Percentiles rank a stretch among this genome's conserved stretches.
phyloP scores from a whole-genome alignment of 352 stramenopile genomes.

The Globisporangium middletonii region DNA sequence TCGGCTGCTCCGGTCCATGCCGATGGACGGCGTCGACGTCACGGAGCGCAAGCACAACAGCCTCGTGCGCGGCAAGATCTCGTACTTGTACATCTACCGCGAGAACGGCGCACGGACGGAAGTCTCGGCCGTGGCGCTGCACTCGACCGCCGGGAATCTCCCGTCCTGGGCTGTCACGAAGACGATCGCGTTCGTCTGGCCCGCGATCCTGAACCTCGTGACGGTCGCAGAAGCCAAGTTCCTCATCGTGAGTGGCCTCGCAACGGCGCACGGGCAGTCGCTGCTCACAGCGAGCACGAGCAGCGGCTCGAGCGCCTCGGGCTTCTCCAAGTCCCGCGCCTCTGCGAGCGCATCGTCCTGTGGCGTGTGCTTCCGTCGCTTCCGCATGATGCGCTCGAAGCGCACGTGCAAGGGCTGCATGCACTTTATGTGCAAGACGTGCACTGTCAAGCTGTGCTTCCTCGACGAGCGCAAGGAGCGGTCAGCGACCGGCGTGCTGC shows the following conservation, averaged over 20 bases:
- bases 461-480: constrained; percentile 29
- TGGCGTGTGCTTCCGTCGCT: constrained; percentile 30
- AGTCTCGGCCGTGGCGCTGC: constrained; percentile 24
- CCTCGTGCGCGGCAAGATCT: constrained; percentile 34
- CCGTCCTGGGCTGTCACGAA: constrained; percentile 31
- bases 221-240: constrained; percentile 24
- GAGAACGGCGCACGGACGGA: constrained; percentile 27
- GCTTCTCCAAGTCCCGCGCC: background rate
- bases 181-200: constrained; percentile 31
- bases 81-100: constrained; percentile 30
- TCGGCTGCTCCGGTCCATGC: constrained; percentile 29
- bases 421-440: constrained; percentile 26
- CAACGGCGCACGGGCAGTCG: constrained; percentile 2
- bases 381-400: constrained; percentile 31
- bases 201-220: constrained; percentile 27
- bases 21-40: constrained; percentile 29
- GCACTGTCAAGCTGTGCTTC: constrained; percentile 25
- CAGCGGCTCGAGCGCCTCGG: constrained; percentile 1
- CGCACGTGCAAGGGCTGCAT: constrained; percentile 23
- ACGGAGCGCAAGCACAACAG: constrained; percentile 20
- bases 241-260: constrained; percentile 21
- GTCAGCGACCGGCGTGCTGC: constrained; percentile 19
- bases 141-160: constrained; percentile 28
- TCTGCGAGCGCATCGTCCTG: constrained; percentile 17
- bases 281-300: background rate